Percentiles rank a stretch among this genome's conserved stretches.
phyloP scores from a whole-genome alignment of 208 protist species.

The Naegleria fowleri region DNA sequence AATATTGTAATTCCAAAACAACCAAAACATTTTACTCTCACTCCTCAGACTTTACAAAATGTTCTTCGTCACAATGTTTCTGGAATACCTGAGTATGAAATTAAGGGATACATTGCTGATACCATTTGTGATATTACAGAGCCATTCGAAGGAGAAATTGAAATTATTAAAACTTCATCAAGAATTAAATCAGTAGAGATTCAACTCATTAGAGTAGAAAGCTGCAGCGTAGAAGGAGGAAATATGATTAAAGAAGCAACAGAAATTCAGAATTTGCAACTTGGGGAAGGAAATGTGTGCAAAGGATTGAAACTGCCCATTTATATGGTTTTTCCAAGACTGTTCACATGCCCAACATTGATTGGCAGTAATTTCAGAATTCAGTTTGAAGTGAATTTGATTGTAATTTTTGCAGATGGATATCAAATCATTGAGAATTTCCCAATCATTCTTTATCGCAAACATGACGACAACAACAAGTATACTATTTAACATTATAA shows the following conservation, averaged over 20 bases:
- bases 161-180: constrained; percentile 48
- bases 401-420: constrained; percentile 60
- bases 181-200: constrained; percentile 70
- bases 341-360: constrained; percentile 68
- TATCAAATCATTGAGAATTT: constrained; percentile 73
- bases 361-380: constrained; percentile 63
- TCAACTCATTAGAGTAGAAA: constrained; percentile 72
- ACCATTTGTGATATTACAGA: constrained; percentile 54
- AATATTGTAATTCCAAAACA: not conserved
- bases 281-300: constrained; percentile 66
- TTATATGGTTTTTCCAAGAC: constrained; percentile 72
- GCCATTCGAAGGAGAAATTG: constrained; percentile 53
- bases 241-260: constrained; percentile 24
- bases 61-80: not conserved
- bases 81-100: constrained; percentile 55
- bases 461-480: not conserved
- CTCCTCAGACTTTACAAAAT: not conserved
- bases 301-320: constrained; percentile 59
- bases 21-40: not conserved
- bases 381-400: constrained; percentile 73
- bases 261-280: constrained; percentile 70
- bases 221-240: constrained; percentile 41
- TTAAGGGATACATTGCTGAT: constrained; percentile 53
- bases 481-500: not conserved
- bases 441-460: constrained; percentile 60